A percentile compares a stretch with the other conserved stretches of the same genome.
These are phyloP conservation scores for Penicillium ochrochloron DNA, from an alignment of 495 filamentous ascomycete species.

Conservation along the genomic window DNA sequence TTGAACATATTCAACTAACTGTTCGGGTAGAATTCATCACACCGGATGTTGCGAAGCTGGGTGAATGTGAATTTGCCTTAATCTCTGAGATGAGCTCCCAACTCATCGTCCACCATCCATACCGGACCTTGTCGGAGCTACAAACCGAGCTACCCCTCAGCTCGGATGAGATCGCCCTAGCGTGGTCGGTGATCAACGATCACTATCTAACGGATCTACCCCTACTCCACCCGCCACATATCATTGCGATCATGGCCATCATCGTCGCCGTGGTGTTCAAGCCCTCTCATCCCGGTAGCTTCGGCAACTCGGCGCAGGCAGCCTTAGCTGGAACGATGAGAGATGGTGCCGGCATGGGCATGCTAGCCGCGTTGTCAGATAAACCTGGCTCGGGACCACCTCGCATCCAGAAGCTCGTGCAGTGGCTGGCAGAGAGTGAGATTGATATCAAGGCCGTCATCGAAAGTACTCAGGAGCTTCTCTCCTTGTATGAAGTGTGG, in stretches of 20 bases:
- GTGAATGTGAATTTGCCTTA: constrained; percentile 94
- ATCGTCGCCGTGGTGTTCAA: constrained; percentile 82
- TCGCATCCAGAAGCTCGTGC: constrained; percentile 70
- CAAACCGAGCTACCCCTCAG: constrained; percentile 70
- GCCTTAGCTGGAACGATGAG: constrained; percentile 45
- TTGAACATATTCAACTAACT: constrained; percentile 19
- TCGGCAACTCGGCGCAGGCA: constrained; percentile 47
- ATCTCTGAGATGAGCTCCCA: constrained; percentile 96
- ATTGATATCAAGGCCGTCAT: constrained; percentile 91
- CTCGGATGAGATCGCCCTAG: constrained; percentile 76
- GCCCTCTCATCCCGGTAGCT: constrained; percentile 50
- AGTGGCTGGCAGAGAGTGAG: constrained; percentile 90
- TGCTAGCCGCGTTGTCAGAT: constrained; percentile 46
- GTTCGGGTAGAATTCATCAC: constrained; percentile 68
- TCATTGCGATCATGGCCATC: constrained; percentile 89
- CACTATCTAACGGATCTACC: constrained; percentile 94
- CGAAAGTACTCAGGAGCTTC: constrained; percentile 92
- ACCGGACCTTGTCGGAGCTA: constrained; percentile 80
- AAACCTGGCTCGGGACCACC: constrained; percentile 41
- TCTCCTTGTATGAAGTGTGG: constrained; percentile 92
- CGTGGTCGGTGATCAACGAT: constrained; percentile 92
- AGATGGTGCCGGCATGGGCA: constrained; percentile 46
- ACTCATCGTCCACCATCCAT: constrained; percentile 96
- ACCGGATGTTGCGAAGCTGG: constrained; percentile 82
- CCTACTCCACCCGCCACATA: constrained; percentile 83